Evolutionary conservation across 2,329 filamentous ascomycete genomes (phyloP).

Genomic region (Arachnomyces sp.): DNA sequence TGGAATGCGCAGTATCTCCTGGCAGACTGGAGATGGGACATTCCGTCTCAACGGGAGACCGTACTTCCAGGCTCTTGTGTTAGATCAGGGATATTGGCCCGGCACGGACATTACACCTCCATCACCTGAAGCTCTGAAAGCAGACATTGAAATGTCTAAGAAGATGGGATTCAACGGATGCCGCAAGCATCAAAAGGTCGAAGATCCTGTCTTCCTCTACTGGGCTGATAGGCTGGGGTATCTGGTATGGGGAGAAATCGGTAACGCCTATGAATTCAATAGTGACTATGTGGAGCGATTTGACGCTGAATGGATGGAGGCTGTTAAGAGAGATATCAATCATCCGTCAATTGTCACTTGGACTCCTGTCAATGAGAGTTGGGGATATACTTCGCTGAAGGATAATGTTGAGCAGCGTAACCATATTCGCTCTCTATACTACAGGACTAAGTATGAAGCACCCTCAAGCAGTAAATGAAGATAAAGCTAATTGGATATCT

Average conservation of each 20-base stretch:
- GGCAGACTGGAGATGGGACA: slow-evolving; percentile 49
- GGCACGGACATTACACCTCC: slow-evolving; percentile 60
- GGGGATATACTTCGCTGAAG: slow-evolving; percentile 55
- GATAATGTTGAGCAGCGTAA: slow-evolving; percentile 51
- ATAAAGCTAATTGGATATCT: neutral
- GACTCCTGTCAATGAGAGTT: slow-evolving; percentile 58
- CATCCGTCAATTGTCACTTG: slow-evolving; percentile 57
- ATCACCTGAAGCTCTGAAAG: slow-evolving; percentile 56
- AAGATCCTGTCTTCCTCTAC: slow-evolving; percentile 57
- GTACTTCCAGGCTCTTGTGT: slow-evolving; percentile 56
- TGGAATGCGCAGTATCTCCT: slow-evolving; percentile 53
- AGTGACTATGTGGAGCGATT: slow-evolving; percentile 52
- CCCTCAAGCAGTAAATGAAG: neutral
- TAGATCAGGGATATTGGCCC: slow-evolving; percentile 66
- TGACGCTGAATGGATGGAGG: slow-evolving; percentile 56
- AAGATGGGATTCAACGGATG: slow-evolving; percentile 60
- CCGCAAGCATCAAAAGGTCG: slow-evolving; percentile 62
- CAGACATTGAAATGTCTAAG: slow-evolving; percentile 56
- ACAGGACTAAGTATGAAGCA: slow-evolving; percentile 50
- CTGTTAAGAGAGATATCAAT: slow-evolving; percentile 56
- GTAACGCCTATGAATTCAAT: slow-evolving; percentile 55
- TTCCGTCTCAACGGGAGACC: slow-evolving; percentile 60
- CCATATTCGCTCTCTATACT: slow-evolving; percentile 56
- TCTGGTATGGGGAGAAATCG: slow-evolving; percentile 64
- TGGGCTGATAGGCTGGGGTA: slow-evolving; percentile 59